phyloP scores from a whole-genome alignment of 2,329 filamentous ascomycete species.

The Teratosphaeriaceae sp. region DNA sequence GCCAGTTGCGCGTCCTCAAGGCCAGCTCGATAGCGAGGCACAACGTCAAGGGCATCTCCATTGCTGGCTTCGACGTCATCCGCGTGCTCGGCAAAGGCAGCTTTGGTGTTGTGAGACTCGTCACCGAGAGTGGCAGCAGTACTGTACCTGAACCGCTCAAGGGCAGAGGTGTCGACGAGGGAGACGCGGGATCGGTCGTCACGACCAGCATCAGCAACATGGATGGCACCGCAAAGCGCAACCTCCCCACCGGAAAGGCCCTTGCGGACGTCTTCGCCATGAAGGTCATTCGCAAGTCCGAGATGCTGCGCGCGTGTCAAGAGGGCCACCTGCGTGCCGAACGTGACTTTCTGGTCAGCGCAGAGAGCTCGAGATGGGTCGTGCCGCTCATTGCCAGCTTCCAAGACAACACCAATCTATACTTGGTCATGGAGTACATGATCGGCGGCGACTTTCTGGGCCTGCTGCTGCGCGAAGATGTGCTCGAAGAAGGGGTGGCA shows the following conservation, averaged over 20 bases:
- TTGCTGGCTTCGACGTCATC: constrained; percentile 69
- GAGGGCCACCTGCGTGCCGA: constrained; percentile 90
- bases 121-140: constrained; percentile 50
- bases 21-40: constrained; percentile 48
- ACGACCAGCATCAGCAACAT: constrained; percentile 15
- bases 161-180: background rate
- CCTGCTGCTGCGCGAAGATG: constrained; percentile 75
- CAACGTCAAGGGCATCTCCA: constrained; percentile 44
- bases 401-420: constrained; percentile 76
- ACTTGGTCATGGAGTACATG: constrained; percentile 98
- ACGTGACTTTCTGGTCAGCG: constrained; percentile 82
- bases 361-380: constrained; percentile 84
- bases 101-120: constrained; percentile 85
- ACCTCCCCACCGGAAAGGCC: constrained; percentile 22
- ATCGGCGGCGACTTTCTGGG: constrained; percentile 91
- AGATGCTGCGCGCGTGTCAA: constrained; percentile 85
- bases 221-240: constrained; percentile 21
- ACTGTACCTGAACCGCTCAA: background rate
- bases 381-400: constrained; percentile 85
- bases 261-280: constrained; percentile 73
- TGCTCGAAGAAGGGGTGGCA: constrained; percentile 69
- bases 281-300: constrained; percentile 93
- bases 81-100: constrained; percentile 87
- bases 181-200: constrained; percentile 27
- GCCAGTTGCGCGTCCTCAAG: constrained; percentile 65